Evolutionary conservation across 805 yeast genomes (phyloP).

Genomic region (Spathaspora gorwiae): DNA sequence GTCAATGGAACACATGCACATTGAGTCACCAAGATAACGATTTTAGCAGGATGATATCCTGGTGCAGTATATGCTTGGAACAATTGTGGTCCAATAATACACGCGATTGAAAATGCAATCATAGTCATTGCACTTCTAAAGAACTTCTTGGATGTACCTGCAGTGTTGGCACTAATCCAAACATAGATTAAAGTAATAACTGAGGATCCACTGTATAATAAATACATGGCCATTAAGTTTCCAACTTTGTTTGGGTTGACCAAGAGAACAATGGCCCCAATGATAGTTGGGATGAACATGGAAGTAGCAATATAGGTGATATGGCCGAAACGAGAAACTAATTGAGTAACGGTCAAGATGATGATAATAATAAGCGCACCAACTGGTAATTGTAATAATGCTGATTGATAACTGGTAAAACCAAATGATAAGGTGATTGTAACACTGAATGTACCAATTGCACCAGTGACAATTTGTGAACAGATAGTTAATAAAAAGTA

Average conservation of each 20-base stretch:
- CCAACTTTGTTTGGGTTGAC: slow-evolving; percentile 37
- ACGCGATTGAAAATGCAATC: slow-evolving; percentile 64
- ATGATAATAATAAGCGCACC: slow-evolving; percentile 44
- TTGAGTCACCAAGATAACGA: slow-evolving; percentile 49
- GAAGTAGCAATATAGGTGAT: slow-evolving; percentile 19
- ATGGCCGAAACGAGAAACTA: slow-evolving; percentile 25
- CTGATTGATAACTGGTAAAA: slow-evolving; percentile 39
- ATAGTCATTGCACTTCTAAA: slow-evolving; percentile 54
- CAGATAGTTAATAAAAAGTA: slow-evolving; percentile 41
- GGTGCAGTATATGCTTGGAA: slow-evolving; percentile 54
- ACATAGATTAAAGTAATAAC: slow-evolving; percentile 54
- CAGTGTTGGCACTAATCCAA: slow-evolving; percentile 61
- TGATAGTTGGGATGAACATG: slow-evolving; percentile 30
- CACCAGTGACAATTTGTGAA: slow-evolving; percentile 48
- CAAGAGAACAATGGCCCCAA: slow-evolving; percentile 41
- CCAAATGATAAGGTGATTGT: slow-evolving; percentile 52
- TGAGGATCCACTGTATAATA: slow-evolving; percentile 53
- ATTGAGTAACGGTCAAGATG: slow-evolving; percentile 27
- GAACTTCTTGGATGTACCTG: slow-evolving; percentile 73
- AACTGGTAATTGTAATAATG: slow-evolving; percentile 53
- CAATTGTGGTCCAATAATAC: slow-evolving; percentile 64
- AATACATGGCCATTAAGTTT: slow-evolving; percentile 45
- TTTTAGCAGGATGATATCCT: slow-evolving; percentile 54
- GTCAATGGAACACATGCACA: slow-evolving; percentile 42
- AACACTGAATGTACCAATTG: slow-evolving; percentile 49